A percentile compares a stretch with the other conserved stretches of the same genome.
Conservation (phyloP, 371 early-diverging fungal genomes). For the Mucor sp. region DNA sequence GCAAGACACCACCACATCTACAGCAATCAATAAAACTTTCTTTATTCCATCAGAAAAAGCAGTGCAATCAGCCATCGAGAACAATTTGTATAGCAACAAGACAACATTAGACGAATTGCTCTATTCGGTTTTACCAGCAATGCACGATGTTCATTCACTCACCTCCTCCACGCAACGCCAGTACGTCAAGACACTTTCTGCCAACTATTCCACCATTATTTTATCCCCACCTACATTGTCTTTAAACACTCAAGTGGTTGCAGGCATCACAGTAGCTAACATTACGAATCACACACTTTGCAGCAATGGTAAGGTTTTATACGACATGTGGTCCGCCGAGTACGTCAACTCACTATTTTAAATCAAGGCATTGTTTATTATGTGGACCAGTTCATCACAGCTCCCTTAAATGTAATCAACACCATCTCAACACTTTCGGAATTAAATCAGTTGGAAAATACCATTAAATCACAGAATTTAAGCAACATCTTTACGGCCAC, state of each 20-base stretch:
- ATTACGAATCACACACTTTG: conserved; percentile 20
- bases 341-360: neutral
- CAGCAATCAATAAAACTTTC: conserved; percentile 5
- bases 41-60: conserved; percentile 21
- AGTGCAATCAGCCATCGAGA: conserved; percentile 11
- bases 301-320: conserved; percentile 29
- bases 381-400: conserved; percentile 21
- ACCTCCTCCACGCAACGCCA: conserved; percentile 12
- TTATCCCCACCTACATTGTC: conserved; percentile 11
- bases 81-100: conserved; percentile 11
- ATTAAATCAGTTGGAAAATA: conserved; percentile 17
- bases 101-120: conserved; percentile 12
- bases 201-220: conserved; percentile 20
- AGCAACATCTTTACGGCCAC: conserved; percentile 21
- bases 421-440: conserved; percentile 26
- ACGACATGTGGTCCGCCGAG: neutral
- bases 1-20: neutral
- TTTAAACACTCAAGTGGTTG: conserved; percentile 14
- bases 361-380: conserved; percentile 29
- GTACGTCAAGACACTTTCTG: conserved; percentile 17
- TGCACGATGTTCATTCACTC: neutral
- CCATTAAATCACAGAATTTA: conserved; percentile 25
- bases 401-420: conserved; percentile 20
- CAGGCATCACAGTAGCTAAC: conserved; percentile 23
- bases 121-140: neutral